Evolutionary conservation across 495 filamentous ascomycete species (phyloP).

Genomic region (Penicillium samsonianum): DNA sequence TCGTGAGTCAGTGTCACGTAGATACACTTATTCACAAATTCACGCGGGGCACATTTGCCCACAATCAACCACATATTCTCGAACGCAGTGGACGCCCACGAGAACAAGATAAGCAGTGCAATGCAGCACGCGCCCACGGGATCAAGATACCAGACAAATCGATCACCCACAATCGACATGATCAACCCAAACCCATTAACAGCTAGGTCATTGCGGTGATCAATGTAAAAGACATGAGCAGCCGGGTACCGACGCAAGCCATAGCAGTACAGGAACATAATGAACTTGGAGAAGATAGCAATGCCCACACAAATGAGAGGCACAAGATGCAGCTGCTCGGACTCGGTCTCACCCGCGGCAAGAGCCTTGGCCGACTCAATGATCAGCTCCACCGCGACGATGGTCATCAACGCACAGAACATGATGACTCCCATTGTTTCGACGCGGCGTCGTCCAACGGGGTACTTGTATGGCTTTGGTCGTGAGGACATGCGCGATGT

Average conservation of each 20-base stretch:
- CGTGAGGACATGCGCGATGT: constrained; percentile 52
- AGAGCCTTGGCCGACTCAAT: constrained; percentile 52
- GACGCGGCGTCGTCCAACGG: constrained; percentile 55
- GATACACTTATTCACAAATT: constrained; percentile 58
- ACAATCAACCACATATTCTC: constrained; percentile 59
- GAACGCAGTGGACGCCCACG: constrained; percentile 56
- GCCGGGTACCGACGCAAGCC: constrained; percentile 53
- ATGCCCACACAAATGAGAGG: constrained; percentile 54
- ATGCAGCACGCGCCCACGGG: constrained; percentile 58
- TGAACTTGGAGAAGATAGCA: constrained; percentile 42
- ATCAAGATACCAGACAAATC: constrained; percentile 57
- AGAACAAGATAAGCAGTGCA: constrained; percentile 54
- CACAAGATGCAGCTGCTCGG: constrained; percentile 46
- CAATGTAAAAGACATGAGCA: constrained; percentile 55
- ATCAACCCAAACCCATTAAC: constrained; percentile 56
- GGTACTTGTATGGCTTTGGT: constrained; percentile 58
- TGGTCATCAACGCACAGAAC: constrained; percentile 60
- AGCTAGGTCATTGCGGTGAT: constrained; percentile 58
- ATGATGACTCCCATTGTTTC: constrained; percentile 60
- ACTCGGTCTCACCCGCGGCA: constrained; percentile 38
- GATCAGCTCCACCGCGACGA: constrained; percentile 55
- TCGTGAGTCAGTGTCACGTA: constrained; percentile 59
- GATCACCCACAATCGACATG: constrained; percentile 55
- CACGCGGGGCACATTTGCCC: constrained; percentile 53
- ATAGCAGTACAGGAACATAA: constrained; percentile 54